Percentiles rank a stretch among this genome's conserved stretches.
phyloP scores from a whole-genome alignment of 306 rosid species.

The barrel medic (Medicago truncatula) region MtrunA17r5.0-ANR NC_053048.1:38771001-38771500 shows the following conservation, averaged over 20 bases:
- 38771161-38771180: background rate
- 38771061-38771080: no score
- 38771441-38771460: background rate
- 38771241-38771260: no score
- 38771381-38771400: background rate
- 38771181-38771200: background rate
- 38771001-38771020: background rate
- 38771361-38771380: background rate
- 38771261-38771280: background rate
- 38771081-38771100: no score
- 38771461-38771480: background rate
- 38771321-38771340: background rate
- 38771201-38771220: background rate
- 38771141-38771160: background rate
- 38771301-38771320: background rate
- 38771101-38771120: no score
- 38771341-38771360: background rate
- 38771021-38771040: no score
- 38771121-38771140: background rate
- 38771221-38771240: background rate
- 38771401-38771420: background rate
- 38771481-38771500: background rate
- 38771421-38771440: background rate
- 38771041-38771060: no score
- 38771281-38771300: background rate